phyloP scores from a whole-genome alignment of 768 basidiomycete species.

The Chalciporus sphaerocephalus region DNA sequence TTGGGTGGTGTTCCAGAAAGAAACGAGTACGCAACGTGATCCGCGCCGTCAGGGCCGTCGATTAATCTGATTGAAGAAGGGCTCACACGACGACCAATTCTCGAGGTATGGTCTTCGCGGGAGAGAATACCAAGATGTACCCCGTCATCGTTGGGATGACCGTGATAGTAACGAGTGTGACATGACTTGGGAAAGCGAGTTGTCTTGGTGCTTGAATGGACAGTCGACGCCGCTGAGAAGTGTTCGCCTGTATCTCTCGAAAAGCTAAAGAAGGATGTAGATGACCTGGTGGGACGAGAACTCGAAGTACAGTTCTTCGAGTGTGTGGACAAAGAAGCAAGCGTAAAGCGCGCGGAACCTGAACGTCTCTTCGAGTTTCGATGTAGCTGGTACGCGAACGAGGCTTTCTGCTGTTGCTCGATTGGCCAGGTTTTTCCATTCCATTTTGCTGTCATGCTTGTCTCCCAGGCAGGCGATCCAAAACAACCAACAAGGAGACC shows the following conservation, averaged over 20 bases:
- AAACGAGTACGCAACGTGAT: conserved; percentile 20
- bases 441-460: conserved; percentile 14
- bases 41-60: conserved; percentile 8
- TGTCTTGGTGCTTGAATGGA: conserved; percentile 1
- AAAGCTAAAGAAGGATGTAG: conserved; percentile 7
- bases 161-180: neutral
- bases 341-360: conserved; percentile 7
- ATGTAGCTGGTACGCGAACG: conserved; percentile 7
- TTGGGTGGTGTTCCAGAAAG: conserved; percentile 22
- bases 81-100: conserved; percentile 9
- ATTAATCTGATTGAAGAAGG: conserved; percentile 27
- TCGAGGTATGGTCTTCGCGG: neutral
- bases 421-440: conserved; percentile 7
- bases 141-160: conserved; percentile 3
- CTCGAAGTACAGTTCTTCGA: conserved; percentile 1
- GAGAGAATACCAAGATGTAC: neutral
- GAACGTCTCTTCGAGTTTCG: conserved; percentile 7
- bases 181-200: neutral
- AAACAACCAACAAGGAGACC: conserved; percentile 28
- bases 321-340: neutral
- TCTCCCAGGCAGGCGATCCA: conserved; percentile 33
- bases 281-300: conserved; percentile 12
- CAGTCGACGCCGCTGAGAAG: neutral
- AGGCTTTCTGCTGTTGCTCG: conserved; percentile 2
- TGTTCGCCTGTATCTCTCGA: conserved; percentile 4